These are phyloP conservation scores for Voacanga thouarsii DNA, from an alignment of 257 asterid genomes.

Conservation along the genomic window DNA sequence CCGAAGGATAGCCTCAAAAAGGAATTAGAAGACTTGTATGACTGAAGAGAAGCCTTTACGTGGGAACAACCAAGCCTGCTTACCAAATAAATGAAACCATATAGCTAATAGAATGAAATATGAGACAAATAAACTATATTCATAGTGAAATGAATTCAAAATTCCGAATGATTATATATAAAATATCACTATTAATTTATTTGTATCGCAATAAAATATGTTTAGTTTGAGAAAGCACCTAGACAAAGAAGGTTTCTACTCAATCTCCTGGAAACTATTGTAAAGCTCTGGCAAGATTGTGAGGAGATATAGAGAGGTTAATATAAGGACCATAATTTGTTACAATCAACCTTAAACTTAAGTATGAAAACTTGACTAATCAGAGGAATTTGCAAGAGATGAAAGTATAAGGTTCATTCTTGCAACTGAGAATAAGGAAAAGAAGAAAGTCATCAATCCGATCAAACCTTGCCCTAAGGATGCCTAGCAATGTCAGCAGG, in stretches of 20 bases:
- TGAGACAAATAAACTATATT: too few relatives aligned
- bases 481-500: constrained; percentile 61
- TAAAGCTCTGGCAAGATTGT: constrained; percentile 59
- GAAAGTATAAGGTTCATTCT: neutral
- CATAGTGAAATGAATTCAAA: too few relatives aligned
- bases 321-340: constrained; percentile 17
- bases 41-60: too few relatives aligned
- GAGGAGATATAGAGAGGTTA: constrained; percentile 18
- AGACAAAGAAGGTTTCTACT: constrained; percentile 77
- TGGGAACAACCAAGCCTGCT: too few relatives aligned
- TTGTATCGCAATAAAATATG: constrained; percentile 21
- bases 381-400: neutral
- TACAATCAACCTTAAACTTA: constrained; percentile 4
- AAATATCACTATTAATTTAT: too few relatives aligned
- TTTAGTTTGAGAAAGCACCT: constrained; percentile 91
- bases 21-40: too few relatives aligned
- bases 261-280: constrained; percentile 71
- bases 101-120: too few relatives aligned
- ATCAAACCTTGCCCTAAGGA: constrained; percentile 69
- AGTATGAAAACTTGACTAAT: neutral
- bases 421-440: neutral
- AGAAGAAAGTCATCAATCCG: neutral
- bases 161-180: too few relatives aligned
- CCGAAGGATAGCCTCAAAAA: too few relatives aligned
- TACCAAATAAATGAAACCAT: too few relatives aligned